phyloP scores from a whole-genome alignment of 805 yeast genomes.

The Candida glaebosa region DNA sequence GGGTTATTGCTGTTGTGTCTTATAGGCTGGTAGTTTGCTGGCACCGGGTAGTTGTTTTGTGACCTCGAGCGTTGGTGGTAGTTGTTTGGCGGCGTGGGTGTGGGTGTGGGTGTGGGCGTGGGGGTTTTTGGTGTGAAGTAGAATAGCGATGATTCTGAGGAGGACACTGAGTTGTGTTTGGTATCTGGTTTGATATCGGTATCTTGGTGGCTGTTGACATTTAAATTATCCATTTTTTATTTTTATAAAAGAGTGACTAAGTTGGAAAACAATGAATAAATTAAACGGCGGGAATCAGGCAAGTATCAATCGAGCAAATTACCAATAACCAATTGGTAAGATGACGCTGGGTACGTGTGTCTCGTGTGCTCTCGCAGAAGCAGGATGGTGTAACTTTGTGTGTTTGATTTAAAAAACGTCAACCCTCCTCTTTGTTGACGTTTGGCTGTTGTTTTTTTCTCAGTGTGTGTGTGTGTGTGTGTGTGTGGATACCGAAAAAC shows the following conservation, averaged over 20 bases:
- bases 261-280: not conserved
- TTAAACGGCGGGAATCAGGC: too few species aligned
- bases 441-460: too few species aligned
- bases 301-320: not conserved
- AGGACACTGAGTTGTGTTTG: slow-evolving; percentile 3
- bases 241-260: not conserved
- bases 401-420: too few species aligned
- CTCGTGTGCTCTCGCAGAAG: not conserved
- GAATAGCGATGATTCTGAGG: slow-evolving; percentile 2
- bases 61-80: slow-evolving; percentile 1
- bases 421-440: too few species aligned
- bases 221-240: too few species aligned
- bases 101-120: not conserved
- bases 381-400: too few species aligned
- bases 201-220: too few species aligned
- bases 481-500: too few species aligned
- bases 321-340: not conserved
- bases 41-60: not conserved
- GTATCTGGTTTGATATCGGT: too few species aligned
- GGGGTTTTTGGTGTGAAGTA: slow-evolving; percentile 2
- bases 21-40: slow-evolving; percentile 1
- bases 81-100: not conserved
- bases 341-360: not conserved
- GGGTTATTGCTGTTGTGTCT: slow-evolving; percentile 3
- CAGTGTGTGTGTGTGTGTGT: too few species aligned